These are phyloP conservation scores for Withania somnifera DNA, from an alignment of 305 asterid genomes.

Conservation along the genomic window DNA sequence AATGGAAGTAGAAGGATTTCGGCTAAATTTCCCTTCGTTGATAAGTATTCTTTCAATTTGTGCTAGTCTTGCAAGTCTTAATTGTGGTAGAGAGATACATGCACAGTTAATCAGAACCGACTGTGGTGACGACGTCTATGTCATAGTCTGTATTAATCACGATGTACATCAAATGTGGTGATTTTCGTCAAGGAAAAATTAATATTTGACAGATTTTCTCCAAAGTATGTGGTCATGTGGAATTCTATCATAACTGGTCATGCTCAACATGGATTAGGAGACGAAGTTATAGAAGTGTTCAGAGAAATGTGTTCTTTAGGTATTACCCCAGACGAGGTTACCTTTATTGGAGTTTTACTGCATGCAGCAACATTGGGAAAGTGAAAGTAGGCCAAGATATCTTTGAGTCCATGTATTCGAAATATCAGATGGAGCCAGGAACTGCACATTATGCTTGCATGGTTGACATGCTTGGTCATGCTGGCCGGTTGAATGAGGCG, in stretches of 20 bases:
- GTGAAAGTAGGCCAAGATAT: slow-evolving; percentile 9
- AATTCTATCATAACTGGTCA: slow-evolving; percentile 14
- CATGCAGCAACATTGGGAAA: slow-evolving; percentile 15
- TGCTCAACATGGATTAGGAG: slow-evolving; percentile 17
- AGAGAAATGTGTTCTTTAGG: slow-evolving; percentile 6
- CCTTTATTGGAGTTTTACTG: slow-evolving; percentile 13
- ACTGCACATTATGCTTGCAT: slow-evolving; percentile 14
- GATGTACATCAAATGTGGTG: slow-evolving; percentile 17
- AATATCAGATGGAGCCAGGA: slow-evolving; percentile 7
- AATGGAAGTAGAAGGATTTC: slow-evolving; percentile 8
- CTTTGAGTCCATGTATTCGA: slow-evolving; percentile 11
- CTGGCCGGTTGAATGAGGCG: slow-evolving; percentile 10
- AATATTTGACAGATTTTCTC: slow-evolving; percentile 9
- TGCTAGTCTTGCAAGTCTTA: slow-evolving; percentile 9
- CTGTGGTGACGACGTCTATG: neutral
- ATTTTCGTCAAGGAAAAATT: slow-evolving; percentile 7
- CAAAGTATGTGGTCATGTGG: slow-evolving; percentile 14
- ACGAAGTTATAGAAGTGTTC: slow-evolving; percentile 8
- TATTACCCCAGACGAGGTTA: slow-evolving; percentile 5
- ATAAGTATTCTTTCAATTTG: slow-evolving; percentile 12
- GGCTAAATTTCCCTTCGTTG: slow-evolving; percentile 11
- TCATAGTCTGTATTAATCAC: slow-evolving; percentile 11
- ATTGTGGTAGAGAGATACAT: slow-evolving; percentile 9
- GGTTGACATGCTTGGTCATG: slow-evolving; percentile 18
- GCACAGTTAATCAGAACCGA: neutral